Base-by-base conservation (phyloP, 805 yeast species). In the Candida hungchunana region DNA sequence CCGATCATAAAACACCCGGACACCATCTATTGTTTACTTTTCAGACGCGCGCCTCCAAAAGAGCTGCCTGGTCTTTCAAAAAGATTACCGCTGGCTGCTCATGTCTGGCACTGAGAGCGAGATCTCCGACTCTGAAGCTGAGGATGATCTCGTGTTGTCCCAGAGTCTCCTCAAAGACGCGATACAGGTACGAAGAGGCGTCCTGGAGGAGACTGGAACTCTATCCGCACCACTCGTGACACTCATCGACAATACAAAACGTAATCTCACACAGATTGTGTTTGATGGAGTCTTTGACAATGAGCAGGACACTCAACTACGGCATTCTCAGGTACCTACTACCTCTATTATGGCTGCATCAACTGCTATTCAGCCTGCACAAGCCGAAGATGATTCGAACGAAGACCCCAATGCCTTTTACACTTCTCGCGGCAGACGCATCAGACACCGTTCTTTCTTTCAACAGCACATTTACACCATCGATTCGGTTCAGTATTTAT, bases 401-500 rank as follows among this genome's bases (percentile, higher is more conserved):
- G 21, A 26, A 8, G 27, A 31, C n/a, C 4, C 21, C 6, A 27
- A 29, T 29, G 26, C 23, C n/a, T 23, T 25, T 17, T 19, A 37
- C 29, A 34, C 26, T 22, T 29, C 23, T 11, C 34, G 50, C 12
- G 37, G 43, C 4, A 22, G 30, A 13, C 22, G 50, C 19, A 40
- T 43, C 30, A 46, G 54, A 27, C 42, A 49, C 19, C 24, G 45
- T 7, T 45, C 53, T 0, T 46, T 51, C 18, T 40, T 39, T 16
- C 55, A 51, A 29, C 50, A 51, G 28, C 56, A 51, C 20, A 48
- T 53, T 8, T 53, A 50, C 29, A 50, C 53, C 2, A 48, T 53
- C 13, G 58, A 53, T 28, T 39, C 47, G 3, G 55, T 53, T 1
- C 32, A 46, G 2, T 51, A 50, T 25, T 29, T 35, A 13, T 35